Percentiles rank a stretch among this genome's conserved stretches.
These are phyloP conservation scores for Vitis hybrid DNA, from an alignment of 177 flowering plant species.

Conservation along the genomic window DNA sequence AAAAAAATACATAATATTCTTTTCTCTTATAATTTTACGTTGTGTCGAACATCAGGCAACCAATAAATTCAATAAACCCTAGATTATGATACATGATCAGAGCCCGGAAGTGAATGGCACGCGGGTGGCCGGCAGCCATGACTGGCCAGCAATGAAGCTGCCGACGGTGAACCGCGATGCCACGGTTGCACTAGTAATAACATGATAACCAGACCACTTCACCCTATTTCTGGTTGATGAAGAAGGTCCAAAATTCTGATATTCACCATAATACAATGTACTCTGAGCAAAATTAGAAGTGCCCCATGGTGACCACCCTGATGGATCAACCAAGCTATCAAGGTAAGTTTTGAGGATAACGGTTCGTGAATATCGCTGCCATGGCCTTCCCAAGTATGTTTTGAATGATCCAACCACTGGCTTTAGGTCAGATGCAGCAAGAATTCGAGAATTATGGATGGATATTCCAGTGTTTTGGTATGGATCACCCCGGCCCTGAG, in stretches of 20 bases:
- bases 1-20: not conserved
- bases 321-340: conserved; percentile 29
- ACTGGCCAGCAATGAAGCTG: conserved; percentile 35
- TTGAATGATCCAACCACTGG: conserved; percentile 20
- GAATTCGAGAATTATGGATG: conserved; percentile 33
- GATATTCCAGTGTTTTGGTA: conserved; percentile 44
- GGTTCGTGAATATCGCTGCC: conserved; percentile 37
- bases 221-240: conserved; percentile 34
- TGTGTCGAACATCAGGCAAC: too few species aligned
- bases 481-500: conserved; percentile 47
- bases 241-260: conserved; percentile 36
- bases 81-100: conserved; percentile 14
- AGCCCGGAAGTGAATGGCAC: conserved; percentile 43
- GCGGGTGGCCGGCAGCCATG: conserved; percentile 47
- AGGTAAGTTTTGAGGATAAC: conserved; percentile 29
- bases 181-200: conserved; percentile 24
- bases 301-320: conserved; percentile 42
- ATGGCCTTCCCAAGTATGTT: conserved; percentile 50
- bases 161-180: conserved; percentile 37
- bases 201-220: conserved; percentile 39
- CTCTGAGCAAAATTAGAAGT: conserved; percentile 23
- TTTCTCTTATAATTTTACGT: not conserved
- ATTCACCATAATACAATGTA: conserved; percentile 46
- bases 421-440: conserved; percentile 28
- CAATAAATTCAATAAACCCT: too few species aligned